Base-by-base conservation (phyloP, 257 asterid genomes). In the Paulownia fortunei region DNA sequence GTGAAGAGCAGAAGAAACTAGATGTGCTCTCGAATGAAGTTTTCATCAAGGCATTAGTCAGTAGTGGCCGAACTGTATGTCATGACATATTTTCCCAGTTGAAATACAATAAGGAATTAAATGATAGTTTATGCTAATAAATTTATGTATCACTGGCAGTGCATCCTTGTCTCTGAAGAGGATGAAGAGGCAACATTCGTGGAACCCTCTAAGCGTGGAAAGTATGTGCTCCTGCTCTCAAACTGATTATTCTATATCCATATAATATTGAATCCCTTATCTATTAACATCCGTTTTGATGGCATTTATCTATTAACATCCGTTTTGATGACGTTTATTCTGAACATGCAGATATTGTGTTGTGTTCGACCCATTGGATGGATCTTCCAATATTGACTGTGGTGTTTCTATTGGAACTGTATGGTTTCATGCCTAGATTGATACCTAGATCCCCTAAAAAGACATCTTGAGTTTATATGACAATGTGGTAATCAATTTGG, bases 341-440 rank as follows among this genome's bases (percentile, higher is more conserved):
- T 46, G 66, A 9, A 78, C 8, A 8, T 69, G 89, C 87, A 95
- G 99, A 85, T 93, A 95, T 55, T 89, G 97, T 82, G 99, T 95
- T 73, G 99, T 93, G 68, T 95, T 95, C 60, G 99, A 95, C 76
- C 99, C 99, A 26, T 75, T 95, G 88, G 99, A 93, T 84, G 99
- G 99, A 82, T 95, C 99, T 21, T 95, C 99, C 82, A 95, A 95
- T 70, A 95, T 95, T 42, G 99, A 95, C 85, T 95, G 99, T 83
- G 99, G 94, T 21, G 99, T 95, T 80, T 90, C 98, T 13, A 95
- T 95, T 61, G 99, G 99, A 82, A 95, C 99, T 24, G 99, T 95
- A 87, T 19, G 87, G 16, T 69, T 54, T 56, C 55, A 47, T 81
- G 76, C 62, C 81, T 67, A 36, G 4, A 62, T 64, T 44, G 59